Evolutionary conservation across 768 basidiomycete species (phyloP).

Genomic region (Naganishia antarctica): DNA sequence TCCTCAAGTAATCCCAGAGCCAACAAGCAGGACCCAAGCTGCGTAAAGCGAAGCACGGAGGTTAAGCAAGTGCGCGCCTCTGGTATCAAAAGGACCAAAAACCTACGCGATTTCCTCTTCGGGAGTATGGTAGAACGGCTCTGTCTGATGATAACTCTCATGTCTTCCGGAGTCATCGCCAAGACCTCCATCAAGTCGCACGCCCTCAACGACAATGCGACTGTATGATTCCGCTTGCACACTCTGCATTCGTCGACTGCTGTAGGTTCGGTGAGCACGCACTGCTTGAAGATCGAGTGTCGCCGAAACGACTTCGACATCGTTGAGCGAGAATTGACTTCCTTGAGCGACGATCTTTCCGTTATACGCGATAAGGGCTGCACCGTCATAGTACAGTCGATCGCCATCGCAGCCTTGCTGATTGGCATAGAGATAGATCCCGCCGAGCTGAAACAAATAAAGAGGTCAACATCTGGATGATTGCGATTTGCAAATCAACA

Average conservation of each 20-base stretch:
- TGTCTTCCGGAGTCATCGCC: slow-evolving; percentile 57
- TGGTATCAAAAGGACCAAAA: neutral
- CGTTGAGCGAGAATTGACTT: slow-evolving; percentile 88
- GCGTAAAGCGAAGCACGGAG: slow-evolving; percentile 9
- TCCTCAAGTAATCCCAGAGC: slow-evolving; percentile 98
- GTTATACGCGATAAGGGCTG: slow-evolving; percentile 91
- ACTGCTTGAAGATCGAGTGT: slow-evolving; percentile 97
- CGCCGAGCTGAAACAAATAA: slow-evolving; percentile 66
- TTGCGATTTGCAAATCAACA: too few species aligned
- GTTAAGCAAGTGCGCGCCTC: too few species aligned
- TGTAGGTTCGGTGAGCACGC: slow-evolving; percentile 72
- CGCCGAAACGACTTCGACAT: slow-evolving; percentile 93
- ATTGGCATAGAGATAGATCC: slow-evolving; percentile 95
- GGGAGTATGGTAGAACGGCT: slow-evolving; percentile 72
- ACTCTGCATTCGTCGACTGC: slow-evolving; percentile 85
- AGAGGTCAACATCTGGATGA: neutral
- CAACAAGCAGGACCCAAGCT: slow-evolving; percentile 97
- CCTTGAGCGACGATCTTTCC: slow-evolving; percentile 90
- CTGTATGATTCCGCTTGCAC: slow-evolving; percentile 69
- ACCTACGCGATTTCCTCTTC: slow-evolving; percentile 98
- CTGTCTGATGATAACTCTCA: slow-evolving; percentile 52
- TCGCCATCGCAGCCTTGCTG: slow-evolving; percentile 99
- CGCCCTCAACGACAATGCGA: slow-evolving; percentile 65
- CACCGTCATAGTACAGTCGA: slow-evolving; percentile 95
- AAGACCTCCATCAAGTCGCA: slow-evolving; percentile 70